phyloP scores from a whole-genome alignment of 352 stramenopile species.

The Globisporangium recalcitrans region DNA sequence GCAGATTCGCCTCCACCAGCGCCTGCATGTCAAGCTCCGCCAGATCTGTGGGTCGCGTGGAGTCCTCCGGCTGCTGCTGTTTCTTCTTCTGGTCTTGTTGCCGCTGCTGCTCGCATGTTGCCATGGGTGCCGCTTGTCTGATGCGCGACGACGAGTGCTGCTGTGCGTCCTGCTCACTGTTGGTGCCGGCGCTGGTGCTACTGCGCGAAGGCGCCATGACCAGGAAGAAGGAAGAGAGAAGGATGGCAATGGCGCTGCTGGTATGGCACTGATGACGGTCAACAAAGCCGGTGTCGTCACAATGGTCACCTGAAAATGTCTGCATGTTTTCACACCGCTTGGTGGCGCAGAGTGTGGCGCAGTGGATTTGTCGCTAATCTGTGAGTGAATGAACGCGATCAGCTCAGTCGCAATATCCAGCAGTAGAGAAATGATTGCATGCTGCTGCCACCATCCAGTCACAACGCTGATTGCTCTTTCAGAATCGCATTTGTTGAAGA shows the following conservation, averaged over 20 bases:
- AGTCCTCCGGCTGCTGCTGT: background rate
- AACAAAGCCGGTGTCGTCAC: background rate
- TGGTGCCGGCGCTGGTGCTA: too few species aligned
- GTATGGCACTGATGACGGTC: too few species aligned
- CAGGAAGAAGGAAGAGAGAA: background rate
- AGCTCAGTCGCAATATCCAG: too few species aligned
- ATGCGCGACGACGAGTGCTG: background rate
- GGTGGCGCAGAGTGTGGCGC: background rate
- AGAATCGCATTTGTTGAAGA: background rate
- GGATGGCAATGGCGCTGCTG: too few species aligned
- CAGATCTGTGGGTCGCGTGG: constrained; percentile 27
- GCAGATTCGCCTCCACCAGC: constrained; percentile 13
- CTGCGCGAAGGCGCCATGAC: background rate
- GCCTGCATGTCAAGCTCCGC: constrained; percentile 26
- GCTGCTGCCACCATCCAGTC: background rate
- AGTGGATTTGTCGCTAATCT: too few species aligned
- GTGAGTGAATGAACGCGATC: too few species aligned
- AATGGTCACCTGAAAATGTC: background rate
- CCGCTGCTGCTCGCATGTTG: background rate
- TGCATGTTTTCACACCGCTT: background rate
- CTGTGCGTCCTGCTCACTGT: background rate
- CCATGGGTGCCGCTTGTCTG: background rate
- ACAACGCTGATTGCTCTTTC: background rate
- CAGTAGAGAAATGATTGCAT: background rate
- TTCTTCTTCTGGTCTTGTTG: background rate